phyloP scores from a whole-genome alignment of 2,329 filamentous ascomycete genomes.

The Emmonsiellopsis sp. region DNA sequence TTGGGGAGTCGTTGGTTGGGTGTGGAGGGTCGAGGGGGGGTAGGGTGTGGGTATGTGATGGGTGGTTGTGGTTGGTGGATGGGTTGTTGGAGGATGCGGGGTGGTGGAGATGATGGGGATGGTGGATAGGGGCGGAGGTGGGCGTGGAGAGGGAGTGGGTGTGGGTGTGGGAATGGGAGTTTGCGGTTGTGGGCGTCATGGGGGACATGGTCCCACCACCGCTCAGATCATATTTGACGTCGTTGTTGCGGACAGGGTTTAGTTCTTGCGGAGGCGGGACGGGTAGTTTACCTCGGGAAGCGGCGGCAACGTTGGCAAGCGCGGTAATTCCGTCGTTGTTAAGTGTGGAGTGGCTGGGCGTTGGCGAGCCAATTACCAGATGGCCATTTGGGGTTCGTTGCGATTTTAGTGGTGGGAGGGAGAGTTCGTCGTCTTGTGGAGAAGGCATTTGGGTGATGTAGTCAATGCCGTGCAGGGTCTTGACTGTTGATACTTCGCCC shows the following conservation, averaged over 20 bases:
- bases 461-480: conserved; percentile 10
- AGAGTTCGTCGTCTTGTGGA: conserved; percentile 6
- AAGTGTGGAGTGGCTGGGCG: not conserved
- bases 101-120: not conserved
- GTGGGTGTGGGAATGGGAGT: not conserved
- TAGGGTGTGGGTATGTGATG: not conserved
- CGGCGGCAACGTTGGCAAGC: conserved; percentile 4
- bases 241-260: not conserved
- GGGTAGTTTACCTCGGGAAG: conserved; percentile 1
- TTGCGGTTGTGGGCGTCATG: conserved; percentile 1
- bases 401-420: conserved; percentile 10
- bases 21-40: conserved; percentile 1
- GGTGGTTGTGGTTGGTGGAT: not conserved
- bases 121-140: not conserved
- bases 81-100: conserved; percentile 2
- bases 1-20: conserved; percentile 2
- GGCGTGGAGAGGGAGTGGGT: not conserved
- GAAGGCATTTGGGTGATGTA: conserved; percentile 12
- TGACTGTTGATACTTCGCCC: conserved; percentile 4
- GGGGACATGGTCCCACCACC: conserved; percentile 1
- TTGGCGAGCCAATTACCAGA: not conserved
- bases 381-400: not conserved
- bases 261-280: not conserved
- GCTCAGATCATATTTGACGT: conserved; percentile 5
- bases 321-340: conserved; percentile 5